Evolutionary conservation across 73 alveolate genomes (phyloP).

Genomic region (Stentor roeselii): DNA sequence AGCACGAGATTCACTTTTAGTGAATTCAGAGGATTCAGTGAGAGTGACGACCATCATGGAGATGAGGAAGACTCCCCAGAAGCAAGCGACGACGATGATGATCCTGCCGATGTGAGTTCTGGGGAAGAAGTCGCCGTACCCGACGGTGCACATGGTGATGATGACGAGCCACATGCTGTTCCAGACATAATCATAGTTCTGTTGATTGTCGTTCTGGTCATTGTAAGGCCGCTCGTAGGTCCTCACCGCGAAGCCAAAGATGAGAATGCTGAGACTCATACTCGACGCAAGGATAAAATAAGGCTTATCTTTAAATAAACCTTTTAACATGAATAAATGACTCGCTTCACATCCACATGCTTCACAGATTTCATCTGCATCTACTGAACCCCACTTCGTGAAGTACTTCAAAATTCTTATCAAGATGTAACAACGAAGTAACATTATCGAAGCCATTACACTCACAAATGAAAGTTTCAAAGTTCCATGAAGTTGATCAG

Average conservation of each 20-base stretch:
- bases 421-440: slow-evolving; percentile 25
- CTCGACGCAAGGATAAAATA: slow-evolving; percentile 39
- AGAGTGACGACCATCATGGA: slow-evolving; percentile 86
- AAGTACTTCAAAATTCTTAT: slow-evolving; percentile 25
- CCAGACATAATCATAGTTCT: slow-evolving; percentile 37
- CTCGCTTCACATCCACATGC: slow-evolving; percentile 50
- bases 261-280: slow-evolving; percentile 37
- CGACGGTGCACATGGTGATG: slow-evolving; percentile 92
- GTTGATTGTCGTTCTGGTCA: slow-evolving; percentile 25
- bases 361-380: slow-evolving; percentile 44
- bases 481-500: slow-evolving; percentile 35
- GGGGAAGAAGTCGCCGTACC: slow-evolving; percentile 97
- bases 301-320: slow-evolving; percentile 59
- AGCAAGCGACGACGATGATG: slow-evolving; percentile 83
- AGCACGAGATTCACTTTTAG: slow-evolving; percentile 59
- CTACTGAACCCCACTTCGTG: slow-evolving; percentile 36
- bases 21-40: slow-evolving; percentile 63
- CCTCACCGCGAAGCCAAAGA: slow-evolving; percentile 48
- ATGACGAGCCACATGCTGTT: slow-evolving; percentile 93
- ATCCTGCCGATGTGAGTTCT: slow-evolving; percentile 92
- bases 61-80: slow-evolving; percentile 91
- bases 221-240: slow-evolving; percentile 52
- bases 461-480: slow-evolving; percentile 21
- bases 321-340: slow-evolving; percentile 58
- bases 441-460: slow-evolving; percentile 26